Percentiles rank a stretch among this genome's conserved stretches.
These are phyloP conservation scores for Colletotrichum sp. DNA, from an alignment of 2,329 filamentous ascomycete genomes.

Conservation along the genomic window DNA sequence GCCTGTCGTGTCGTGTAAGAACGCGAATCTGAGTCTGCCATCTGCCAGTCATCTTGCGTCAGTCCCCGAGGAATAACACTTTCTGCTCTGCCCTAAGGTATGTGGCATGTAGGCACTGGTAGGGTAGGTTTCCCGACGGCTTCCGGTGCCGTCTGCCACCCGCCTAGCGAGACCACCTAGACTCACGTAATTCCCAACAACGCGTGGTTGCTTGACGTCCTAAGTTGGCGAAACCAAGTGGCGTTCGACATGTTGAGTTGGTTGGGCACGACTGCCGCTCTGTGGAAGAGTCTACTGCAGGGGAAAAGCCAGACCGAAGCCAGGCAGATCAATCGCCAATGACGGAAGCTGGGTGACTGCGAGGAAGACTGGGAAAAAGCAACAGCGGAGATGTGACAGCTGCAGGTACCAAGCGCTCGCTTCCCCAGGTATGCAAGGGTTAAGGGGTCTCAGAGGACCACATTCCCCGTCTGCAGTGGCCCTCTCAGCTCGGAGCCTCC, in stretches of 20 bases:
- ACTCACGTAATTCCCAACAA: background rate
- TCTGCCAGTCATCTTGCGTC: background rate
- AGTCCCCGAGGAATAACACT: background rate
- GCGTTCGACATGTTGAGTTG: background rate
- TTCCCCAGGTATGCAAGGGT: conserved; percentile 4
- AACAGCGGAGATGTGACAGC: background rate
- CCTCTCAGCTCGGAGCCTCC: background rate
- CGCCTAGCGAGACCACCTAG: background rate
- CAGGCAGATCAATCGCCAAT: background rate
- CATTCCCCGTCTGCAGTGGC: background rate
- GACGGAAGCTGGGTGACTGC: background rate
- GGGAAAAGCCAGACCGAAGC: background rate
- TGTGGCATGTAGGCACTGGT: background rate
- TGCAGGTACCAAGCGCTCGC: conserved; percentile 17
- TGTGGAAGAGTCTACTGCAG: background rate
- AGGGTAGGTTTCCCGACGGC: background rate
- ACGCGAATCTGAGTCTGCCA: background rate
- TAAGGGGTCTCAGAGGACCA: background rate
- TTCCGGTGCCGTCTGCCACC: background rate
- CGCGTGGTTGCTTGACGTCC: background rate
- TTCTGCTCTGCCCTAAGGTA: background rate
- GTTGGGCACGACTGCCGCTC: background rate
- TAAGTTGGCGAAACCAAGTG: background rate
- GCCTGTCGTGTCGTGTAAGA: background rate
- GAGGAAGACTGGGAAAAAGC: background rate